Conservation (phyloP, 371 early-diverging fungal genomes). For the Chytridiales sp. region DNA sequence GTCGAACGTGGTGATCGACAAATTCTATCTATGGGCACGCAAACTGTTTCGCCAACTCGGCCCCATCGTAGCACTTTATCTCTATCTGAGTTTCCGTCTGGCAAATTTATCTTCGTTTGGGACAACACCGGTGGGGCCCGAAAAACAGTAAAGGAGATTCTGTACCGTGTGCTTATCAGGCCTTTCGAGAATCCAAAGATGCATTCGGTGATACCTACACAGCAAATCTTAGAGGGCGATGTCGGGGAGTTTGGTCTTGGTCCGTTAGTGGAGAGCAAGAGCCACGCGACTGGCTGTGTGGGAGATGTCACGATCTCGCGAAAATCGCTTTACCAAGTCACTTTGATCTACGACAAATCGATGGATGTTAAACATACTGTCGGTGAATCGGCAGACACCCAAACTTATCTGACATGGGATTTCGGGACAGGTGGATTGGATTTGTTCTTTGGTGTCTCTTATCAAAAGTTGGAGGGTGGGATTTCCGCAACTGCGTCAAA, state of each 20-base stretch:
- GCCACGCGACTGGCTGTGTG: constrained; percentile 17
- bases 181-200: constrained; percentile 17
- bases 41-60: constrained; percentile 1
- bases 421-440: constrained; percentile 38
- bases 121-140: constrained; percentile 25
- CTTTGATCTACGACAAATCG: constrained; percentile 19
- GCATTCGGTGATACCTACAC: too few relatives aligned
- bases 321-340: constrained; percentile 24
- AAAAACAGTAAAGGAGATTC: constrained; percentile 18
- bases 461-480: constrained; percentile 7
- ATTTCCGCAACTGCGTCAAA: too few relatives aligned
- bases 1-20: constrained; percentile 16
- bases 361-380: constrained; percentile 15
- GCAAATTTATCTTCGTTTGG: constrained; percentile 25
- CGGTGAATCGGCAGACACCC: constrained; percentile 1
- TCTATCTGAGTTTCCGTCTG: constrained; percentile 15
- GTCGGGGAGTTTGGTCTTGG: constrained; percentile 25
- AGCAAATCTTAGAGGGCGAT: too few relatives aligned
- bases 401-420: constrained; percentile 38
- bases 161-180: constrained; percentile 12
- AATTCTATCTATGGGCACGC: constrained; percentile 15
- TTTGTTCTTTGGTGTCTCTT: constrained; percentile 32
- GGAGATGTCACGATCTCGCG: constrained; percentile 26
- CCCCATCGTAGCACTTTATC: constrained; percentile 20
- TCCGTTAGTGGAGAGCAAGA: too few relatives aligned